phyloP scores from a whole-genome alignment of 768 basidiomycete genomes.

The Glaciozyma antarctica region DNA sequence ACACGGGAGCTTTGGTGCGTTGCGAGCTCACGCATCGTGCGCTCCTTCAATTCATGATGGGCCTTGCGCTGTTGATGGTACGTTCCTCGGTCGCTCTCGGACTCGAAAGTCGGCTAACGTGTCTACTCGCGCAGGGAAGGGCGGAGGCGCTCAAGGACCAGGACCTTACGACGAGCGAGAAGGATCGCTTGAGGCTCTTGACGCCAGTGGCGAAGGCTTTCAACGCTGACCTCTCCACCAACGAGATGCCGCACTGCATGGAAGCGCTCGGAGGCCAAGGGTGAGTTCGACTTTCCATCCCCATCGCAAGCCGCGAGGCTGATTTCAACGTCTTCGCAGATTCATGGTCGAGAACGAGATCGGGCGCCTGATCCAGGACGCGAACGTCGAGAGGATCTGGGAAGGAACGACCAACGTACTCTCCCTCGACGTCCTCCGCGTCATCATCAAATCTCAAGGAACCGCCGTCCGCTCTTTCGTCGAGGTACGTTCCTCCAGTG shows the following conservation, averaged over 20 bases:
- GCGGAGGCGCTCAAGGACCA: slow-evolving; percentile 46
- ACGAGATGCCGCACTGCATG: slow-evolving; percentile 67
- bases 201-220: slow-evolving; percentile 65
- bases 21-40: slow-evolving; percentile 58
- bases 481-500: slow-evolving; percentile 42
- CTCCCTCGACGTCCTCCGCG: slow-evolving; percentile 56
- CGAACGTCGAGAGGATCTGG: slow-evolving; percentile 71
- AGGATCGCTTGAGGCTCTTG: slow-evolving; percentile 51
- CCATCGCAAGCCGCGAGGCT: too few relatives aligned
- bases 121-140: slow-evolving; percentile 42
- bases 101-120: too few relatives aligned
- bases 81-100: too few relatives aligned
- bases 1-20: slow-evolving; percentile 56
- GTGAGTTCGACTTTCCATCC: slow-evolving; percentile 39
- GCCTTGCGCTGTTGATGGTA: slow-evolving; percentile 48
- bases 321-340: neutral
- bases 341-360: slow-evolving; percentile 60
- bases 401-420: slow-evolving; percentile 56
- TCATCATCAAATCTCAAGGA: slow-evolving; percentile 44
- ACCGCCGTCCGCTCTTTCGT: slow-evolving; percentile 45
- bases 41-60: slow-evolving; percentile 55
- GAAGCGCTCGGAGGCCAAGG: slow-evolving; percentile 63
- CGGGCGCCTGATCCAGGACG: slow-evolving; percentile 58
- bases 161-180: slow-evolving; percentile 43
- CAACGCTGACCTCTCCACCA: slow-evolving; percentile 53